Percentiles rank a stretch among this genome's conserved stretches.
phyloP scores from a whole-genome alignment of 1,284 basidiomycete genomes.

The Cutaneotrichosporon arboriforme region DNA sequence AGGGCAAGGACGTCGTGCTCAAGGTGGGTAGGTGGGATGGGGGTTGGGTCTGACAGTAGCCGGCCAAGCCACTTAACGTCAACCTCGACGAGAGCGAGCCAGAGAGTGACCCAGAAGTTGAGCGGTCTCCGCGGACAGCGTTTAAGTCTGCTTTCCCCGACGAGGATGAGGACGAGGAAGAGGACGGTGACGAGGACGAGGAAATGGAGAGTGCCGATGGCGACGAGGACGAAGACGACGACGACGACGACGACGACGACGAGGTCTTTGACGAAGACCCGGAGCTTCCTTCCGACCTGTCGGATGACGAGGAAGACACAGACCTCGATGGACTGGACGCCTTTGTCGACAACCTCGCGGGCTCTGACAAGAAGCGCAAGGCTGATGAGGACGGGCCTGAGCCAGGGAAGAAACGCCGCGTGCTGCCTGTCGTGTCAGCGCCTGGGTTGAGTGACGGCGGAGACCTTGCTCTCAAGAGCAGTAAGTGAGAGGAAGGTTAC shows the following conservation, averaged over 20 bases:
- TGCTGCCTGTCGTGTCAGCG: conserved; percentile 46
- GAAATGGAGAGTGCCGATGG: conserved; percentile 47
- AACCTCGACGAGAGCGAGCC: conserved; percentile 41
- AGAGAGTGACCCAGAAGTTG: conserved; percentile 51
- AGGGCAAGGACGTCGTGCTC: conserved; percentile 45
- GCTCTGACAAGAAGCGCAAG: conserved; percentile 65
- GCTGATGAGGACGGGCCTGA: conserved; percentile 58
- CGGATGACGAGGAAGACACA: conserved; percentile 52
- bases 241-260: conserved; percentile 45
- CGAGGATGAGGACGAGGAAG: conserved; percentile 28
- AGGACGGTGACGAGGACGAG: conserved; percentile 43
- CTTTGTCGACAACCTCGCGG: conserved; percentile 66
- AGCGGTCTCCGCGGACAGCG: conserved; percentile 59
- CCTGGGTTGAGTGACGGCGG: conserved; percentile 37
- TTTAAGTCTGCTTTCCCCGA: conserved; percentile 23
- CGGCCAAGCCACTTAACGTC: conserved; percentile 34
- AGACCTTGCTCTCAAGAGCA: conserved; percentile 34
- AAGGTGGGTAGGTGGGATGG: conserved; percentile 27
- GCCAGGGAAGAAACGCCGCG: conserved; percentile 46
- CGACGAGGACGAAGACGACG: conserved; percentile 46
- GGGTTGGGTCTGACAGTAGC: conserved; percentile 11
- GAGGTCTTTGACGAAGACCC: conserved; percentile 50
- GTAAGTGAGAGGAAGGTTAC: conserved; percentile 22
- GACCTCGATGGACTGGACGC: conserved; percentile 63
- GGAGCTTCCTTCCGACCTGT: conserved; percentile 56